Percentiles rank a stretch among this genome's conserved stretches.
Evolutionary conservation across 495 filamentous ascomycete species (phyloP).

Genomic region (Jackrogersella multiformis): DNA sequence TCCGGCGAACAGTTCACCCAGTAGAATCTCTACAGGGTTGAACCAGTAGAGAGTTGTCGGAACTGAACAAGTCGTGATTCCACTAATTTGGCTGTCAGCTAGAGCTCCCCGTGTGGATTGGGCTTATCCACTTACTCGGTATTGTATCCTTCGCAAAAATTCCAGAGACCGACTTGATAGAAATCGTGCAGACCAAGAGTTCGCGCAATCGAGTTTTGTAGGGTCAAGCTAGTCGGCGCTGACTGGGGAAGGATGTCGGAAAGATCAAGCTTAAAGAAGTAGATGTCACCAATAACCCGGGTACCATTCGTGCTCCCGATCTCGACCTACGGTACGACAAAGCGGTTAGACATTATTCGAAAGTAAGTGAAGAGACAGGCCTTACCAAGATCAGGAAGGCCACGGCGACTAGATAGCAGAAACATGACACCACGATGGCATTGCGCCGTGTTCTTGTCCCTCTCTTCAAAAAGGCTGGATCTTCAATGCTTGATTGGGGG

Average conservation of each 20-base stretch:
- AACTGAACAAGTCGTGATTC: constrained; percentile 77
- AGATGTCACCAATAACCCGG: constrained; percentile 70
- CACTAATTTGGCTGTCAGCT: constrained; percentile 49
- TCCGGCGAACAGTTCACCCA: constrained; percentile 79
- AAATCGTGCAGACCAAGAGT: constrained; percentile 91
- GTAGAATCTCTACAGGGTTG: constrained; percentile 82
- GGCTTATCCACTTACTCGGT: constrained; percentile 51
- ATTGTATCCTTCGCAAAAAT: constrained; percentile 85
- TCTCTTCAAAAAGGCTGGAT: constrained; percentile 50
- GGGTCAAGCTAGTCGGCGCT: constrained; percentile 71
- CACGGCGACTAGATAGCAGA: constrained; percentile 75
- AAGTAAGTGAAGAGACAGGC: background rate
- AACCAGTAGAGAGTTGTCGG: constrained; percentile 83
- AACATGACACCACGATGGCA: constrained; percentile 67
- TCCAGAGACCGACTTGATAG: constrained; percentile 92
- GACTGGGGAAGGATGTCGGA: constrained; percentile 80
- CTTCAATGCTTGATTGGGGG: constrained; percentile 14
- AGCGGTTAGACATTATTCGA: constrained; percentile 18
- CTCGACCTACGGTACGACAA: constrained; percentile 56
- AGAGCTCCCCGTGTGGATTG: background rate
- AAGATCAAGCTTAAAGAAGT: constrained; percentile 86
- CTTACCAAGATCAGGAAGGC: constrained; percentile 78
- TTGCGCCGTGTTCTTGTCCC: constrained; percentile 65
- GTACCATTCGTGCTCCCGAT: constrained; percentile 73
- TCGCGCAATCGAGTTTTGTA: constrained; percentile 90